phyloP scores from a whole-genome alignment of 1,284 basidiomycete genomes.

The Cryptococcus sp. region DNA sequence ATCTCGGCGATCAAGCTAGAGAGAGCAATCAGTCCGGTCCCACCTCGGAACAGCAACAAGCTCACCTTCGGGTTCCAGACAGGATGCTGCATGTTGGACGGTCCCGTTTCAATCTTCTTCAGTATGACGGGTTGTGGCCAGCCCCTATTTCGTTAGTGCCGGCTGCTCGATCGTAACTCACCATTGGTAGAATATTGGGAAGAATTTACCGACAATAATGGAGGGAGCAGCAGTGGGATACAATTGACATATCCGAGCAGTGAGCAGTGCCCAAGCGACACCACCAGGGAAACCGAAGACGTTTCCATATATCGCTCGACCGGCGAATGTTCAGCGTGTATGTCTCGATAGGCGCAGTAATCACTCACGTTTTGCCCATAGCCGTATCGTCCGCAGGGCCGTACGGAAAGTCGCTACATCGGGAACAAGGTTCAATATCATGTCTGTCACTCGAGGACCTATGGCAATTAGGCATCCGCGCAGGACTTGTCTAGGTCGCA shows the following conservation, averaged over 20 bases:
- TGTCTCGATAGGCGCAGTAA: not conserved
- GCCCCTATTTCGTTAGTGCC: conserved; percentile 55
- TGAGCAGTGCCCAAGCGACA: conserved; percentile 97
- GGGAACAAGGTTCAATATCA: conserved; percentile 91
- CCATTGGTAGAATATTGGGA: conserved; percentile 97
- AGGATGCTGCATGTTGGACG: conserved; percentile 68
- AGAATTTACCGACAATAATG: conserved; percentile 93
- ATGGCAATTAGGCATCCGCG: conserved; percentile 7
- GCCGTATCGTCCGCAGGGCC: conserved; percentile 88
- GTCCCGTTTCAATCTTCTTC: conserved; percentile 94
- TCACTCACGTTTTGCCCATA: conserved; percentile 91
- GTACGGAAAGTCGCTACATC: conserved; percentile 92
- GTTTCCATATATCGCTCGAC: conserved; percentile 95
- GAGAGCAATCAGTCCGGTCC: not conserved
- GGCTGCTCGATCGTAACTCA: conserved; percentile 43
- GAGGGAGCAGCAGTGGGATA: conserved; percentile 94
- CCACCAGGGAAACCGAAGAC: conserved; percentile 97
- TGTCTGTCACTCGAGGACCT: conserved; percentile 95
- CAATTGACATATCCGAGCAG: conserved; percentile 96
- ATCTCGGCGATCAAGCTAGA: conserved; percentile 84
- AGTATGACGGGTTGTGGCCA: conserved; percentile 98
- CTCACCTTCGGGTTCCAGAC: conserved; percentile 96
- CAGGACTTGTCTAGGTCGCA: not conserved
- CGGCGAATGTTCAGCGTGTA: conserved; percentile 49
- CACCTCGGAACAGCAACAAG: not conserved